A percentile compares a stretch with the other conserved stretches of the same genome.
Evolutionary conservation across 805 yeast genomes (phyloP).

Genomic region (Candida xiaguanensis): DNA sequence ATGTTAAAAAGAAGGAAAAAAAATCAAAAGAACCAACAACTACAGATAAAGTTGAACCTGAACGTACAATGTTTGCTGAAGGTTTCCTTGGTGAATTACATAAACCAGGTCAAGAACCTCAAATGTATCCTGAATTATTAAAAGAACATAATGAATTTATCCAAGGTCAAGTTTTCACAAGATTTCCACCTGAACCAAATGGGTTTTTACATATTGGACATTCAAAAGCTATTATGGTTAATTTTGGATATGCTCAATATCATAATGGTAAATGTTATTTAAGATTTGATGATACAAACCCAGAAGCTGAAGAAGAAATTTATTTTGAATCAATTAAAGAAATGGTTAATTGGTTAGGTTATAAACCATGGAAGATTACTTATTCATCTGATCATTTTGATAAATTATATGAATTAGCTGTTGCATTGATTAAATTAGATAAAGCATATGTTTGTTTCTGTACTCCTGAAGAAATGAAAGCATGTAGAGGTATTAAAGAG

Average conservation of each 20-base stretch:
- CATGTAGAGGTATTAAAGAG: slow-evolving; percentile 83
- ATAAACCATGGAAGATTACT: slow-evolving; percentile 88
- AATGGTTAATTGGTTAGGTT: slow-evolving; percentile 93
- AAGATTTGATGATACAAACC: slow-evolving; percentile 96
- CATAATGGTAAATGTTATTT: slow-evolving; percentile 85
- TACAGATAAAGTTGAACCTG: slow-evolving; percentile 9
- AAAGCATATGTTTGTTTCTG: slow-evolving; percentile 92
- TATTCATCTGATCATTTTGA: slow-evolving; percentile 96
- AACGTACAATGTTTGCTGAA: slow-evolving; percentile 83
- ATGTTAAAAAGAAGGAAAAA: slow-evolving; percentile 67
- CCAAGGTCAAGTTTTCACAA: slow-evolving; percentile 79
- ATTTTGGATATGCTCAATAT: slow-evolving; percentile 93
- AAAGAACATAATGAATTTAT: slow-evolving; percentile 74
- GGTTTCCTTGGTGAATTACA: slow-evolving; percentile 96
- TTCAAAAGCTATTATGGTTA: slow-evolving; percentile 95
- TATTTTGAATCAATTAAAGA: slow-evolving; percentile 80
- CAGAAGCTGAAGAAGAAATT: slow-evolving; percentile 95
- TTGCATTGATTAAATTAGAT: slow-evolving; percentile 63
- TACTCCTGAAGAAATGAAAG: slow-evolving; percentile 85
- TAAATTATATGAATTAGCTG: slow-evolving; percentile 83
- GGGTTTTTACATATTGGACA: slow-evolving; percentile 98
- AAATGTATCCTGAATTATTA: slow-evolving; percentile 81
- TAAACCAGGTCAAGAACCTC: slow-evolving; percentile 93
- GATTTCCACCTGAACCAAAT: slow-evolving; percentile 99
- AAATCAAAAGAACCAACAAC: slow-evolving; percentile 21